Base-by-base conservation (phyloP, 768 basidiomycete species). In the Kwoniella botswanensis region DNA sequence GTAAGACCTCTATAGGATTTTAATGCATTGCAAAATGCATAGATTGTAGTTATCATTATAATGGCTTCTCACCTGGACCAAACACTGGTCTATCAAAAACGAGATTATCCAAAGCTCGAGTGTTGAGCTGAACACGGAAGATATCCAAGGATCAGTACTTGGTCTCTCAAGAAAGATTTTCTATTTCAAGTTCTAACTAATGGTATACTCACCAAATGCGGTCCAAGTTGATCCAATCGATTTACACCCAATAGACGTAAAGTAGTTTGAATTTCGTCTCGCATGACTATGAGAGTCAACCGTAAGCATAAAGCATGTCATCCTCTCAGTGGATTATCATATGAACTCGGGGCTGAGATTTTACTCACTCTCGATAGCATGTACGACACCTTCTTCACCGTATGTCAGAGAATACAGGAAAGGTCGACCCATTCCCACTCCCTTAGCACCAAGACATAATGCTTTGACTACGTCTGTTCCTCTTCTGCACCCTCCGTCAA, bases 401-500 rank as follows among this genome's bases (percentile, higher is more conserved):
- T 84, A 85, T 9, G 80, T 82, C 62, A 85, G 69, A 4, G 82
- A 76, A 68, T 84, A 85, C 78, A 86, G 78, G 75, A 85, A 83
- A 52, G 84, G 84, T 65, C 84, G 62, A 54, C 84, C 84, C 61
- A 84, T 65, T 2, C 82, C 83, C 1, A 84, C 84, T 17, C 81
- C 84, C 35, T 81, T 83, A 2, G 83, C 84, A 9, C 84, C 84
- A 9, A 97, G 86, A 79, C 93, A 95, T 11, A 96, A 84, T 0
- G 94, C 94, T 83, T 96, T 97, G 59, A 97, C 84, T 17, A 94
- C 90, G 84, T 95, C 94, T 68, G 93, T 94, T 17, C 93, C 93
- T 59, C 93, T 88, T 59, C 87, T 86, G 26, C 92, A 85, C 15
- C 92, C 92, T 83, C 94, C 93, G 76, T 95, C 93, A 59, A 95